Percentiles rank a stretch among this genome's conserved stretches.
These are phyloP conservation scores for Iberis amara DNA, from an alignment of 441 rosid species.

Conservation along the genomic window DNA sequence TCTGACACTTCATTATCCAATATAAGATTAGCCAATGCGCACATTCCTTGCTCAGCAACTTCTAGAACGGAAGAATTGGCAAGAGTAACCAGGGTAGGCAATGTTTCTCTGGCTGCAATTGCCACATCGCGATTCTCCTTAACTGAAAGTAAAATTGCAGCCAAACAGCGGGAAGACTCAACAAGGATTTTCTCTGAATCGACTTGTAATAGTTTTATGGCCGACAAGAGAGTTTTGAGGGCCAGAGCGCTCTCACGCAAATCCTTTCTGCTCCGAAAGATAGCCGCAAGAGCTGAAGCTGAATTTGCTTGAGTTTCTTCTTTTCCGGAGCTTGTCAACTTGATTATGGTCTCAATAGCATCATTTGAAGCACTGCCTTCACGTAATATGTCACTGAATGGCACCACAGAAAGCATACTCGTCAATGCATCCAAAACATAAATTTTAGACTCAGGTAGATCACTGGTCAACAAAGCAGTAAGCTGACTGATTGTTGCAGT, in stretches of 20 bases:
- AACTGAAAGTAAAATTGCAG: slow-evolving; percentile 86
- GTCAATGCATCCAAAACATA: slow-evolving; percentile 90
- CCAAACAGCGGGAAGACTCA: slow-evolving; percentile 76
- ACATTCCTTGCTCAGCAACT: slow-evolving; percentile 93
- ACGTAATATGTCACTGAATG: slow-evolving; percentile 68
- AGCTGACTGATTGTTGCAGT: slow-evolving; percentile 99
- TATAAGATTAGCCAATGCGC: slow-evolving; percentile 94
- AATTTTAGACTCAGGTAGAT: slow-evolving; percentile 92
- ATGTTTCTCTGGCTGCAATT: slow-evolving; percentile 73
- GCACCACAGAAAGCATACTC: slow-evolving; percentile 92
- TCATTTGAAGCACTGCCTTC: slow-evolving; percentile 99
- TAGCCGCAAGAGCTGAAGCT: slow-evolving; percentile 89
- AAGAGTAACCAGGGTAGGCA: slow-evolving; percentile 61
- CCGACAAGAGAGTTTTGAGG: slow-evolving; percentile 65
- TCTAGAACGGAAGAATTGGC: slow-evolving; percentile 75
- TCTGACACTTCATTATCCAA: slow-evolving; percentile 82
- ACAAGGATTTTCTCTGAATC: slow-evolving; percentile 77
- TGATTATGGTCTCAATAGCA: slow-evolving; percentile 93
- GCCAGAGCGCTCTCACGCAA: slow-evolving; percentile 89
- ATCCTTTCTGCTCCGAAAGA: slow-evolving; percentile 77
- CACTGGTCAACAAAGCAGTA: slow-evolving; percentile 89
- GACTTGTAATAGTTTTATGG: slow-evolving; percentile 69
- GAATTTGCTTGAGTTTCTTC: slow-evolving; percentile 98
- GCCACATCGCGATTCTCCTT: slow-evolving; percentile 95
- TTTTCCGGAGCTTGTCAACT: slow-evolving; percentile 71